Percentiles rank a stretch among this genome's conserved stretches.
These are phyloP conservation scores for Pythium guiyangense DNA, from an alignment of 352 stramenopile species.

Conservation along the genomic window DNA sequence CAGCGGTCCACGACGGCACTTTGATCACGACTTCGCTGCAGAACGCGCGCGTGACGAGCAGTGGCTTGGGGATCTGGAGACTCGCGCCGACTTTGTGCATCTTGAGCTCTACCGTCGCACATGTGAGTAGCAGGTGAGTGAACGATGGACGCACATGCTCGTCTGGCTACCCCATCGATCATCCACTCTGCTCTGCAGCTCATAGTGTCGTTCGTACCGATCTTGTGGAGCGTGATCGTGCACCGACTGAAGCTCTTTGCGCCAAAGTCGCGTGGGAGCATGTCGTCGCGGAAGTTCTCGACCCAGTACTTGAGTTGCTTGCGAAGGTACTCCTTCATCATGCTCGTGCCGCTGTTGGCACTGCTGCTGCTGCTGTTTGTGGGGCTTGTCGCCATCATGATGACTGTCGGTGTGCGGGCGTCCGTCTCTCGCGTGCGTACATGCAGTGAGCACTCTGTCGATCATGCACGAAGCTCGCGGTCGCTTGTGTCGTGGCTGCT, in stretches of 20 bases:
- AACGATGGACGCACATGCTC: neutral
- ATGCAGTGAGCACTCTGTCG: too few relatives aligned
- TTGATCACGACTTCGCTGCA: conserved; percentile 52
- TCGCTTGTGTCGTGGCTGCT: too few relatives aligned
- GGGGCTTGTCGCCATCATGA: neutral
- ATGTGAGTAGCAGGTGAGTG: neutral
- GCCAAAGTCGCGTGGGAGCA: conserved; percentile 54
- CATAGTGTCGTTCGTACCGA: conserved; percentile 24
- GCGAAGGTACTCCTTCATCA: conserved; percentile 75
- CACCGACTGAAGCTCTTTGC: conserved; percentile 37
- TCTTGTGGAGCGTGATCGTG: conserved; percentile 42
- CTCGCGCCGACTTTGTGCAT: conserved; percentile 45
- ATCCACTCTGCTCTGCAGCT: neutral
- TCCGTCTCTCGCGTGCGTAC: too few relatives aligned
- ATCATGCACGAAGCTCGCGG: too few relatives aligned
- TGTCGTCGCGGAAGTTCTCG: conserved; percentile 52
- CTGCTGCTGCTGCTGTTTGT: conserved; percentile 12
- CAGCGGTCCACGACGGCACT: conserved; percentile 49
- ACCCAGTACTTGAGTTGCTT: conserved; percentile 64
- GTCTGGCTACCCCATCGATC: neutral
- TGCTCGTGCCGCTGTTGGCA: conserved; percentile 21
- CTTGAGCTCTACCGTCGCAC: conserved; percentile 44
- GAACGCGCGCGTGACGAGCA: conserved; percentile 48
- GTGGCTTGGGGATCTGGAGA: conserved; percentile 32
- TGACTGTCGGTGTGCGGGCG: neutral